Conservation (phyloP, 2,329 filamentous ascomycete genomes). For the Verticillium dahliae region DNA sequence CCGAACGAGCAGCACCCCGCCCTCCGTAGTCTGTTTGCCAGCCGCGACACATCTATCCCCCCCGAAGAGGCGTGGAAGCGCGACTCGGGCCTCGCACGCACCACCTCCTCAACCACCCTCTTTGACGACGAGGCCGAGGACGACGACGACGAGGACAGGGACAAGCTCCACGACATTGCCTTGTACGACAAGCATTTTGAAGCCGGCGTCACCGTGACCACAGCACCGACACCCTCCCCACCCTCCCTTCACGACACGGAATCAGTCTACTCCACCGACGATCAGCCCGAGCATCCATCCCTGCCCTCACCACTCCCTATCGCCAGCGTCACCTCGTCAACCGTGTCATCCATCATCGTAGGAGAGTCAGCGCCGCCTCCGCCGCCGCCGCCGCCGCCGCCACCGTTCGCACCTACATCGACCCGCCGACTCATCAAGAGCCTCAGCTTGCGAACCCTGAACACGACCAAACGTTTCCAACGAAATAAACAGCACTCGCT, state of each 20-base stretch:
- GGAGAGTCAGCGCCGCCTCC: background rate
- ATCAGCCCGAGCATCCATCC: background rate
- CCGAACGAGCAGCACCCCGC: conserved; percentile 48
- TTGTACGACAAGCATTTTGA: background rate
- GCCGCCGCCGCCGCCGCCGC: background rate
- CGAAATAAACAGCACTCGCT: background rate
- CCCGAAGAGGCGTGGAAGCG: conserved; percentile 40
- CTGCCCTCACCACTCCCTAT: background rate
- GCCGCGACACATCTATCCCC: conserved; percentile 13
- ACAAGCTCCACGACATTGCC: conserved; percentile 3
- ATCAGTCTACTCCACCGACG: conserved; percentile 20
- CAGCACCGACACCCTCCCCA: conserved; percentile 7
- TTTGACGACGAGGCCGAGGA: conserved; percentile 33
- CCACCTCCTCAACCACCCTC: conserved; percentile 31
- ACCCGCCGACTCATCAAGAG: conserved; percentile 17
- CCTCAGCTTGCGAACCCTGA: conserved; percentile 19
- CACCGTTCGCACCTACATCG: background rate
- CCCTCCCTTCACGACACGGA: conserved; percentile 16
- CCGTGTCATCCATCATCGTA: background rate
- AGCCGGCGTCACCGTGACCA: background rate
- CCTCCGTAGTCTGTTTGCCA: conserved; percentile 29
- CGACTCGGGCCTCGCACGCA: conserved; percentile 47
- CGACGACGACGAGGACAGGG: conserved; percentile 26
- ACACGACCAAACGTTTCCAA: background rate
- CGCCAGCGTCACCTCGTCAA: background rate